These are phyloP conservation scores for Alternaria arbusti DNA, from an alignment of 2,329 filamentous ascomycete species.

Conservation along the genomic window DNA sequence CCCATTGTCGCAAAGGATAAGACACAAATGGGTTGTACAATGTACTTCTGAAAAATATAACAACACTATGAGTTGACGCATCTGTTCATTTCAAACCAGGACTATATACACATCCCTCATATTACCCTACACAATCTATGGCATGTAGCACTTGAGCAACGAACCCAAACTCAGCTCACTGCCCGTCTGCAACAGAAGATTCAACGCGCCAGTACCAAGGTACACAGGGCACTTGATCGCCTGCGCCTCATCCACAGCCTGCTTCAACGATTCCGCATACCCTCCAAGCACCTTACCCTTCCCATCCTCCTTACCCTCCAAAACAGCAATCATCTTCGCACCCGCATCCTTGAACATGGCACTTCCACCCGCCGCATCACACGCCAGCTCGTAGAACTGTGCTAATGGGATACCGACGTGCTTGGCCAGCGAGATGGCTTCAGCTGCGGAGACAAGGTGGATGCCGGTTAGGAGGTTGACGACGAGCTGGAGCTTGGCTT, in stretches of 20 bases:
- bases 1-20: neutral
- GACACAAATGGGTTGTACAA: neutral
- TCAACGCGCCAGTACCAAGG: constrained; percentile 43
- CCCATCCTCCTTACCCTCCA: constrained; percentile 37
- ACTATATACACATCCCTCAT: neutral
- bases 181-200: constrained; percentile 36
- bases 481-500: constrained; percentile 45
- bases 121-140: neutral
- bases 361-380: constrained; percentile 48
- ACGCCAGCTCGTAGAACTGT: constrained; percentile 46
- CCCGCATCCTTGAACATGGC: constrained; percentile 43
- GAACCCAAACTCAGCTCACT: constrained; percentile 25
- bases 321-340: constrained; percentile 38
- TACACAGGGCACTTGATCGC: constrained; percentile 44
- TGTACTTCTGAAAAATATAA: neutral
- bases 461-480: constrained; percentile 43
- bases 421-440: constrained; percentile 47
- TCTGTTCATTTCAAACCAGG: neutral
- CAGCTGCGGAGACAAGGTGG: constrained; percentile 46
- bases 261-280: constrained; percentile 33
- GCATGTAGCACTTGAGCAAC: constrained; percentile 33
- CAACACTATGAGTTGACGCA: neutral
- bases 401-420: constrained; percentile 46
- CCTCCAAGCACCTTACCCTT: constrained; percentile 23
- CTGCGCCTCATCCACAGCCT: constrained; percentile 42